These are phyloP conservation scores for Fusarium tuaranense DNA, from an alignment of 2,329 filamentous ascomycete species.

Conservation along the genomic window DNA sequence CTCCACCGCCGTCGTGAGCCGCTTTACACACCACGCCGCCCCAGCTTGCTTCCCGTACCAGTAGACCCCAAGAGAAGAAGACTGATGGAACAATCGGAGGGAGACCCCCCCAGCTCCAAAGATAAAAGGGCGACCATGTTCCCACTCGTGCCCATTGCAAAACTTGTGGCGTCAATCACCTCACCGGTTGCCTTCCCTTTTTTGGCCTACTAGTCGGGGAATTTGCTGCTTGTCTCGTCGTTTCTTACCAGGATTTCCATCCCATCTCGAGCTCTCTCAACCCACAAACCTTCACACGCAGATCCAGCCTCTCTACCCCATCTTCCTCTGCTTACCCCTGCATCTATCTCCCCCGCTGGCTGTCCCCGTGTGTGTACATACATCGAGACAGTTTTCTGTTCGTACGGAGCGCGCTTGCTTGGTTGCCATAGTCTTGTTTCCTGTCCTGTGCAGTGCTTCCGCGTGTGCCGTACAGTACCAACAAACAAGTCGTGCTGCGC, in stretches of 20 bases:
- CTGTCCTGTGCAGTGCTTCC: conserved; percentile 8
- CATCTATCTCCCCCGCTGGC: not conserved
- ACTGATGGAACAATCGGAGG: not conserved
- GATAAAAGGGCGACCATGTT: conserved; percentile 32
- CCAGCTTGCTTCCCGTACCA: not conserved
- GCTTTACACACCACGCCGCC: conserved; percentile 16
- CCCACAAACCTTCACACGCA: conserved; percentile 22
- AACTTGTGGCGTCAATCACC: conserved; percentile 44
- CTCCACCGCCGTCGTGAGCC: conserved; percentile 21
- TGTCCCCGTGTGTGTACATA: conserved; percentile 7
- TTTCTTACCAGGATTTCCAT: conserved; percentile 18
- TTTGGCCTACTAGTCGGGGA: conserved; percentile 25
- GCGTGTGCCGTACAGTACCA: conserved; percentile 16
- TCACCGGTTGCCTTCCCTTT: conserved; percentile 38
- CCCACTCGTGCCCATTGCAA: conserved; percentile 39
- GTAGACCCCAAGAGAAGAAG: not conserved
- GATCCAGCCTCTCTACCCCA: conserved; percentile 22
- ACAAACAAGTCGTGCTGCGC: conserved; percentile 11
- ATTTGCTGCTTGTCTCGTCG: conserved; percentile 27
- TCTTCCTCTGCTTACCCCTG: conserved; percentile 21
- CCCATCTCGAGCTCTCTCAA: conserved; percentile 27
- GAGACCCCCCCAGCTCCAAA: conserved; percentile 1
- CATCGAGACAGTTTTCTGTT: conserved; percentile 11
- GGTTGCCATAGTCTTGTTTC: conserved; percentile 9
- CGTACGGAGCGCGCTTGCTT: conserved; percentile 11